Conservation (phyloP, 2,329 filamentous ascomycete genomes). For the Didymella keratinophila region DNA sequence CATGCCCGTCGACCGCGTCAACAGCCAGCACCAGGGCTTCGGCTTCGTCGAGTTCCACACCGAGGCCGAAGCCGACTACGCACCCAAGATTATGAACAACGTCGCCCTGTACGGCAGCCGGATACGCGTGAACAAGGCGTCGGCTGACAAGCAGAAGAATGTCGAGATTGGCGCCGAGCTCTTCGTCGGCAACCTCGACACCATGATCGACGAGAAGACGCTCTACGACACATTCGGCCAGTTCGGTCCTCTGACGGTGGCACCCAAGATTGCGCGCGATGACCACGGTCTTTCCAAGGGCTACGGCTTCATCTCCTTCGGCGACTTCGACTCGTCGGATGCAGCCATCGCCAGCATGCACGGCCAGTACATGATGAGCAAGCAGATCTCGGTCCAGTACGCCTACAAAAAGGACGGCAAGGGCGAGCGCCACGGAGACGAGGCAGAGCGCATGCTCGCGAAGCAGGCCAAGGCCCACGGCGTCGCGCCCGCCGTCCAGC, state of each 20-base stretch:
- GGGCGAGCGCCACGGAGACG: conserved; percentile 92
- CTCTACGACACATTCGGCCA: conserved; percentile 94
- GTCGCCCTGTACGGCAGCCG: conserved; percentile 92
- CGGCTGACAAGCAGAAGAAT: conserved; percentile 91
- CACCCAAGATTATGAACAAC: conserved; percentile 94
- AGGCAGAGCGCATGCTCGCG: conserved; percentile 90
- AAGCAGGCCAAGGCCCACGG: conserved; percentile 94
- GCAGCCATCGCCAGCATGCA: conserved; percentile 92
- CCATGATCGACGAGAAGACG: conserved; percentile 93
- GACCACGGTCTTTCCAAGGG: conserved; percentile 89
- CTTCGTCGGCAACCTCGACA: conserved; percentile 94
- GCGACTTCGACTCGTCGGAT: conserved; percentile 92
- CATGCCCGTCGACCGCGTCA: conserved; percentile 96
- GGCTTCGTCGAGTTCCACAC: conserved; percentile 98
- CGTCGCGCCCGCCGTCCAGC: conserved; percentile 80
- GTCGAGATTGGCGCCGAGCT: conserved; percentile 95
- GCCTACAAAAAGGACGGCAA: conserved; percentile 99
- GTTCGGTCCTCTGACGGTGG: conserved; percentile 83
- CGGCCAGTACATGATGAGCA: conserved; percentile 95
- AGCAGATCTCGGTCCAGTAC: conserved; percentile 95
- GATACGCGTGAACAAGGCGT: conserved; percentile 93
- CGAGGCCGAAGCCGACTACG: conserved; percentile 95
- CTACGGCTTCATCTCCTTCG: conserved; percentile 94
- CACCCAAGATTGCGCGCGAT: conserved; percentile 89
- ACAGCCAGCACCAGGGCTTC: conserved; percentile 95